Evolutionary conservation across 306 rosid species (phyloP).

Genomic region (Trifolium pratense): DNA sequence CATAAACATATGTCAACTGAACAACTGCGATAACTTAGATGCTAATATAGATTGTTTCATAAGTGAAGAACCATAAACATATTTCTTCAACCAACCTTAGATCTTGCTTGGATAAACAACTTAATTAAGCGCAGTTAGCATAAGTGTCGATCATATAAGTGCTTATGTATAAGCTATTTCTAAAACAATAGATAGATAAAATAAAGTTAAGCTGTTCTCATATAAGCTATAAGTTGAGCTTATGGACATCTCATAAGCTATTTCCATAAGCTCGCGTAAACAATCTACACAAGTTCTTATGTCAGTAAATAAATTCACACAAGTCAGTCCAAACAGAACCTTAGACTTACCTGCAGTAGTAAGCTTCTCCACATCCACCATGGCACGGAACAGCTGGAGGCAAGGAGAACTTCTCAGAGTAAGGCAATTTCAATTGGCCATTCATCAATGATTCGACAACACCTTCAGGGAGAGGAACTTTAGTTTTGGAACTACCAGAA

Average conservation of each 20-base stretch:
- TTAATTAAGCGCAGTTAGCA: background rate
- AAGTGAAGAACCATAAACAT: too few species aligned
- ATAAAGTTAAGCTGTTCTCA: background rate
- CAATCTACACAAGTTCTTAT: background rate
- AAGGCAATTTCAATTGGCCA: conserved; percentile 63
- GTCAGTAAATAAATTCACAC: background rate
- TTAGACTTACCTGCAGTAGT: conserved; percentile 74
- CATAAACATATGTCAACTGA: background rate
- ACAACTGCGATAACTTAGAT: background rate
- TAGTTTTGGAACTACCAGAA: conserved; percentile 56
- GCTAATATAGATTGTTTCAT: background rate
- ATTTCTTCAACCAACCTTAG: conserved; percentile 24
- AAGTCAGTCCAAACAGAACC: background rate
- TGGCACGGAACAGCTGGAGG: conserved; percentile 62
- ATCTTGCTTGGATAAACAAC: background rate
- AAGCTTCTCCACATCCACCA: conserved; percentile 80
- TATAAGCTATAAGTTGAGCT: background rate
- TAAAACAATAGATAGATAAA: background rate
- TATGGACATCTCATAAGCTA: background rate
- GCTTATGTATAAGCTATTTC: background rate
- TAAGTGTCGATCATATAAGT: background rate
- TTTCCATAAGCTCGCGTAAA: background rate
- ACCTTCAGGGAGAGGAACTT: conserved; percentile 61
- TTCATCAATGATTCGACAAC: conserved; percentile 78
- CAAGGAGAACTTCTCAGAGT: conserved; percentile 64